Conservation (phyloP, 2,329 filamentous ascomycete genomes). For the Paraphoma sp. region DNA sequence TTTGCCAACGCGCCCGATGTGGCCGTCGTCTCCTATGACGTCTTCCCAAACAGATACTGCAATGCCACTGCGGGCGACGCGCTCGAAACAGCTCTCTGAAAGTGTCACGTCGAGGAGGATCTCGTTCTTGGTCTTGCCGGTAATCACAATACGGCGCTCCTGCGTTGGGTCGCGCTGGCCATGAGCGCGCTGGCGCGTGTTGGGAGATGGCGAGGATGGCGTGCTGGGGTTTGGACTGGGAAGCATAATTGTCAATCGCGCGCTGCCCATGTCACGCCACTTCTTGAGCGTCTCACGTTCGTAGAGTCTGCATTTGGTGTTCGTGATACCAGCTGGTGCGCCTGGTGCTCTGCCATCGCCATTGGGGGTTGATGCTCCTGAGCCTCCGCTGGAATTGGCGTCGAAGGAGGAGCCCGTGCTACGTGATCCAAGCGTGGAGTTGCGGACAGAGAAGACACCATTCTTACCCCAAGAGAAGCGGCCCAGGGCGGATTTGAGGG, state of each 20-base stretch:
- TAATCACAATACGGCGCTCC: slow-evolving; percentile 86
- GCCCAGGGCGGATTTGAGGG: slow-evolving; percentile 74
- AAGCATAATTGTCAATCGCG: slow-evolving; percentile 79
- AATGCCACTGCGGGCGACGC: slow-evolving; percentile 83
- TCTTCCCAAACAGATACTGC: slow-evolving; percentile 86
- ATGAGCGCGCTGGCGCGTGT: slow-evolving; percentile 41
- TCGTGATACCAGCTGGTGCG: slow-evolving; percentile 71
- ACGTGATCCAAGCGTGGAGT: slow-evolving; percentile 72
- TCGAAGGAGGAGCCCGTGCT: slow-evolving; percentile 59
- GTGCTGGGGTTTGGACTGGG: slow-evolving; percentile 65
- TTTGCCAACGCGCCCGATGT: slow-evolving; percentile 66
- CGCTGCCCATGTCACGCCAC: slow-evolving; percentile 92
- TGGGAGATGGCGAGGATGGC: slow-evolving; percentile 28
- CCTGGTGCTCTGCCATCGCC: slow-evolving; percentile 34
- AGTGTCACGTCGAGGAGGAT: slow-evolving; percentile 83
- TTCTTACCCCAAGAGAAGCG: slow-evolving; percentile 72
- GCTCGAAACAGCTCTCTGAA: slow-evolving; percentile 82
- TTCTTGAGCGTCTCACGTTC: slow-evolving; percentile 74
- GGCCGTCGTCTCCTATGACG: slow-evolving; percentile 51
- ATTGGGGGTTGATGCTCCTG: slow-evolving; percentile 42
- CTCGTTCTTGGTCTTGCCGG: slow-evolving; percentile 70
- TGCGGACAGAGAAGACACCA: slow-evolving; percentile 81
- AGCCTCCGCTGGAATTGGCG: slow-evolving; percentile 50
- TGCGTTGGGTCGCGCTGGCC: slow-evolving; percentile 54
- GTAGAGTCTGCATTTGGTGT: slow-evolving; percentile 87